These are phyloP conservation scores for Smittium culicis DNA, from an alignment of 371 early-diverging fungal species.

Conservation along the genomic window DNA sequence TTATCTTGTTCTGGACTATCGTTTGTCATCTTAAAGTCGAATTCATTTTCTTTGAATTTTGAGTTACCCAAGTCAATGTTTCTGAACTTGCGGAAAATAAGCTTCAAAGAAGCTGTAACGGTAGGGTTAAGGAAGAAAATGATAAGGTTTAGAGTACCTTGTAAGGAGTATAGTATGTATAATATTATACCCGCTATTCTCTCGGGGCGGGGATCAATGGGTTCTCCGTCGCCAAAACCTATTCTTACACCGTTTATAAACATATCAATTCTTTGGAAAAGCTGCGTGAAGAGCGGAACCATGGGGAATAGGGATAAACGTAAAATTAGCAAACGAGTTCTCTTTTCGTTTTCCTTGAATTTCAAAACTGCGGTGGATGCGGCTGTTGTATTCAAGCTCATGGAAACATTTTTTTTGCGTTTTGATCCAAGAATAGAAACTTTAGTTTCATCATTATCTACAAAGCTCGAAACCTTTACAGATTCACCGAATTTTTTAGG, in stretches of 20 bases:
- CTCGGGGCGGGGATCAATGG: background rate
- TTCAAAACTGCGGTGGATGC: background rate
- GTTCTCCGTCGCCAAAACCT: background rate
- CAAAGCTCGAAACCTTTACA: background rate
- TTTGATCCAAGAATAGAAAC: background rate
- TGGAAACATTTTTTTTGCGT: background rate
- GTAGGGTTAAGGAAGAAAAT: conserved; percentile 10
- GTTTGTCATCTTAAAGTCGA: conserved; percentile 3
- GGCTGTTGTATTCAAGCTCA: background rate
- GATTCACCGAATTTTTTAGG: conserved; percentile 2
- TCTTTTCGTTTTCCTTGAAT: conserved; percentile 7
- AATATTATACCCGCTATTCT: background rate
- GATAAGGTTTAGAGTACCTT: conserved; percentile 7
- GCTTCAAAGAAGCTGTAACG: conserved; percentile 8
- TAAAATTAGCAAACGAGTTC: background rate
- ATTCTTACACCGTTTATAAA: conserved; percentile 7
- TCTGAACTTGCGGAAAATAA: background rate
- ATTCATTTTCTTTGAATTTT: conserved; percentile 2
- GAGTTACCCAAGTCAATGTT: background rate
- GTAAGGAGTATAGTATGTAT: background rate
- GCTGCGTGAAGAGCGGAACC: conserved; percentile 1
- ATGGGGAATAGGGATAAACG: conserved; percentile 5
- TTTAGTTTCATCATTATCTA: background rate
- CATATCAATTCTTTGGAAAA: conserved; percentile 7
- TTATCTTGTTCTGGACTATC: background rate